Base-by-base conservation (phyloP, 1,284 basidiomycete genomes). In the Sanghuangporus weigelae region DNA sequence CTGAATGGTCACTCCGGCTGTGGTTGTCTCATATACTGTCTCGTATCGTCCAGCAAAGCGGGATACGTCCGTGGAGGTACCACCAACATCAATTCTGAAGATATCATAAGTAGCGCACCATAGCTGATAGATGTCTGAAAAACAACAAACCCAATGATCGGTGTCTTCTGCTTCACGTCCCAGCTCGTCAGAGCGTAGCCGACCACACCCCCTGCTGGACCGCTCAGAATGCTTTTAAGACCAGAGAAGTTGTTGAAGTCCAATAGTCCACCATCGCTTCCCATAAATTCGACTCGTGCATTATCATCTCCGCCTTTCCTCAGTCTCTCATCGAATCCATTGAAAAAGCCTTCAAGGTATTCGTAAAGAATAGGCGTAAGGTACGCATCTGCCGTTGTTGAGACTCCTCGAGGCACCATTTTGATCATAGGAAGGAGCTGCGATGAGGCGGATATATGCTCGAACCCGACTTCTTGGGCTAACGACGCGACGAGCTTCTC, bases 331-430 rank as follows among this genome's bases (percentile, higher is more conserved):
- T 96, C 91, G 69, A 98, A 98, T 0, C 95, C 95, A 38, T 77
- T 75, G 76, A 95, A 97, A 79, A 98, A 97, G 0, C 94, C 93
- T 67, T 95, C 89, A n/a, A 98, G 83, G 71, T 98, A 98, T 36
- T 85, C 81, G 23, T 84, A 79, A 40, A 98, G 76, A 55, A 97
- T 91, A 0, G 96, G 96, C 0, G 96, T 98, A 36, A 98, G 85
- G 73, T 99, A 99, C 1, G 96, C 97, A 70, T 99, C 96, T 0
- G 95, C 96, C 0, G 95, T 97, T 0, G 93, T 89, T 0, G 93
- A 96, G 3, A 92, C 88, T 0, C 95, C 96, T 5, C 96, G 89
- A 0, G 95, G 90, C 3, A 98, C 93, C 83, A 97, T 91, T 75
- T 93, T 93, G 77, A 97, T 96, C 93, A 96, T 96, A 2, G 96